Conservation (phyloP, 441 rosid species). For the Erodium trifolium region DNA sequence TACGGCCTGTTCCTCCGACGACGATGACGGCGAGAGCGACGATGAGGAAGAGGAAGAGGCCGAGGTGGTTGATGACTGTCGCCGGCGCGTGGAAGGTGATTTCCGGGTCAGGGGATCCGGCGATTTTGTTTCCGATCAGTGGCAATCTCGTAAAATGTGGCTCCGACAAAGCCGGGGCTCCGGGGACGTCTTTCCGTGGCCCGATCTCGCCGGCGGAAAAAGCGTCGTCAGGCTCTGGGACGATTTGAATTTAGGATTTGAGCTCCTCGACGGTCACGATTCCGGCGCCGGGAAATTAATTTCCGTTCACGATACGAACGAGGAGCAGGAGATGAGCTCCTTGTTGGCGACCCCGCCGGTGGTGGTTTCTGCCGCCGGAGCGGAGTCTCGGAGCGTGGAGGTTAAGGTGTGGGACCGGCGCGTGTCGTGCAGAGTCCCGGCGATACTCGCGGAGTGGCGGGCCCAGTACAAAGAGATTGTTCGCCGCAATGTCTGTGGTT, state of each 20-base stretch:
- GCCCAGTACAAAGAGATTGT: no score
- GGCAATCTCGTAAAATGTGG: constrained; percentile 28
- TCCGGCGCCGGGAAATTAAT: no score
- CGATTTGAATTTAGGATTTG: constrained; percentile 28
- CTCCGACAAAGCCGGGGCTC: constrained; percentile 5
- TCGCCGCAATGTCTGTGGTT: no score
- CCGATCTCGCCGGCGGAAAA: constrained; percentile 47
- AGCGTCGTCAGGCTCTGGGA: constrained; percentile 90
- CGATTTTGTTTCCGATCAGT: constrained; percentile 17
- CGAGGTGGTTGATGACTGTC: constrained; percentile 32
- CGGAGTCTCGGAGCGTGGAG: constrained; percentile 17
- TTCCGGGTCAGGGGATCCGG: constrained; percentile 19
- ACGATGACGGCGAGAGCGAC: no score
- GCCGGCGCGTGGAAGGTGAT: constrained; percentile 18
- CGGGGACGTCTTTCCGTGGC: constrained; percentile 53
- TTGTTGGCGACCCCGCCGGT: constrained; percentile 28
- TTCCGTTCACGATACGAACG: no score
- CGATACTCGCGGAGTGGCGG: constrained; percentile 53
- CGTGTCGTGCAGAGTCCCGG: constrained; percentile 31
- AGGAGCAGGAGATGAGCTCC: no score
- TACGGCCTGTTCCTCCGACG: no score
- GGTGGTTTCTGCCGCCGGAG: constrained; percentile 31
- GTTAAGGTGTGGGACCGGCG: constrained; percentile 65
- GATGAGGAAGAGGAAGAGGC: constrained; percentile 18
- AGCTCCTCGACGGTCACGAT: no score